Conservation (phyloP, 2,329 filamentous ascomycete species). For the Trichoderma gracile region DNA sequence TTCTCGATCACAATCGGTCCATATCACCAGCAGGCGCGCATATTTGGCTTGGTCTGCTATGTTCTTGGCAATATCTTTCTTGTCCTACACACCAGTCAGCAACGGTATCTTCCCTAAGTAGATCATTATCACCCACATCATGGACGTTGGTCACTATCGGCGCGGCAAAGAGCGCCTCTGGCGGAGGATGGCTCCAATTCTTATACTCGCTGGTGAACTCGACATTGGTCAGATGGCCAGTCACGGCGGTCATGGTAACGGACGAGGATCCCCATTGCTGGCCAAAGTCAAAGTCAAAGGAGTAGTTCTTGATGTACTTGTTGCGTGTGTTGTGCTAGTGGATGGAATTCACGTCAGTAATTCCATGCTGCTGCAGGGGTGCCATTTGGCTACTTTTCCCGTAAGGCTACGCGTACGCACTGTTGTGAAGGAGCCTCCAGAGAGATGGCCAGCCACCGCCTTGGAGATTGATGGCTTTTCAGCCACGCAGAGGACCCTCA, state of each 20-base stretch:
- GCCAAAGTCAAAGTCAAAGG: conserved; percentile 86
- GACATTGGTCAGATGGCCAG: conserved; percentile 79
- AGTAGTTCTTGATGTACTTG: conserved; percentile 89
- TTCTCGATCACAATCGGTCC: conserved; percentile 98
- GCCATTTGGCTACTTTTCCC: neutral
- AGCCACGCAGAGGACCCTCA: conserved; percentile 58
- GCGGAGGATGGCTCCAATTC: conserved; percentile 79
- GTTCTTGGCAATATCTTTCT: conserved; percentile 78
- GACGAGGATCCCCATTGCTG: conserved; percentile 75
- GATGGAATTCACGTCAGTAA: conserved; percentile 29
- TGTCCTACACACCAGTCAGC: conserved; percentile 57
- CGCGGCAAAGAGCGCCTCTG: conserved; percentile 77
- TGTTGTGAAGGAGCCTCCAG: conserved; percentile 69
- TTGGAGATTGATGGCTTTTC: conserved; percentile 91
- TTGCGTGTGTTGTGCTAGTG: conserved; percentile 66
- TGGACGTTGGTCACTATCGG: conserved; percentile 69
- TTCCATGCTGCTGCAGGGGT: too few species aligned
- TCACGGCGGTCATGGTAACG: conserved; percentile 92
- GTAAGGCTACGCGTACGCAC: conserved; percentile 46
- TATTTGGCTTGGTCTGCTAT: conserved; percentile 75
- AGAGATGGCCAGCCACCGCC: conserved; percentile 86
- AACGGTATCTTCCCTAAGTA: neutral
- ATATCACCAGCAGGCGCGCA: conserved; percentile 81
- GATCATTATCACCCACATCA: conserved; percentile 48
- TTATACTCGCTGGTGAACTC: conserved; percentile 76